Conservation (phyloP, 2,329 filamentous ascomycete genomes). For the Dothistroma septosporum region DNA sequence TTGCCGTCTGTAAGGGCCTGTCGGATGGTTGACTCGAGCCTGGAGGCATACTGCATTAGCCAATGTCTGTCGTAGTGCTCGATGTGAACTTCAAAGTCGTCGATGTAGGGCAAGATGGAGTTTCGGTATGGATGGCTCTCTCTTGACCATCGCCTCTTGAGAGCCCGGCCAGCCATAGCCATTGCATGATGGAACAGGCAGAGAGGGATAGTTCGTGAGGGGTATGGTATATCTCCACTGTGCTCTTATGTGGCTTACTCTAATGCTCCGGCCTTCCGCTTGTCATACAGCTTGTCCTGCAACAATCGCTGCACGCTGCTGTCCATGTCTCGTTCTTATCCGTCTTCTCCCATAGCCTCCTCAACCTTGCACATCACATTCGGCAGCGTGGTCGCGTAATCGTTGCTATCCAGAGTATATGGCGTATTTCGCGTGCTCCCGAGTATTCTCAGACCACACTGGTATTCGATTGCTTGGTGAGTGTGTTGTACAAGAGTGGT, state of each 20-base stretch:
- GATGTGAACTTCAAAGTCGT: constrained; percentile 19
- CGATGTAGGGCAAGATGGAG: constrained; percentile 7
- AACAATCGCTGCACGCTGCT: constrained; percentile 80
- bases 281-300: constrained; percentile 98
- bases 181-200: constrained; percentile 2
- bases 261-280: constrained; percentile 90
- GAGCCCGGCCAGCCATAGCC: neutral
- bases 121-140: constrained; percentile 1
- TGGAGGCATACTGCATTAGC: constrained; percentile 38
- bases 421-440: neutral
- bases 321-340: constrained; percentile 60
- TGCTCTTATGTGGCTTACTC: constrained; percentile 57
- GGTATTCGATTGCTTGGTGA: neutral
- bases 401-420: neutral
- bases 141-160: neutral
- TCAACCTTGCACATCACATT: neutral
- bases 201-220: constrained; percentile 34
- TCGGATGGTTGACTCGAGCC: constrained; percentile 85
- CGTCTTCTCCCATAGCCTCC: neutral
- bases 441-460: neutral
- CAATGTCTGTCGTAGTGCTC: constrained; percentile 10
- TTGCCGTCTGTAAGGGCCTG: constrained; percentile 74
- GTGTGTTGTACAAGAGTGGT: neutral
- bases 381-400: neutral
- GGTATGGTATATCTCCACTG: neutral